These are phyloP conservation scores for Xylaria sp. DNA, from an alignment of 2,329 filamentous ascomycete genomes.

Conservation along the genomic window DNA sequence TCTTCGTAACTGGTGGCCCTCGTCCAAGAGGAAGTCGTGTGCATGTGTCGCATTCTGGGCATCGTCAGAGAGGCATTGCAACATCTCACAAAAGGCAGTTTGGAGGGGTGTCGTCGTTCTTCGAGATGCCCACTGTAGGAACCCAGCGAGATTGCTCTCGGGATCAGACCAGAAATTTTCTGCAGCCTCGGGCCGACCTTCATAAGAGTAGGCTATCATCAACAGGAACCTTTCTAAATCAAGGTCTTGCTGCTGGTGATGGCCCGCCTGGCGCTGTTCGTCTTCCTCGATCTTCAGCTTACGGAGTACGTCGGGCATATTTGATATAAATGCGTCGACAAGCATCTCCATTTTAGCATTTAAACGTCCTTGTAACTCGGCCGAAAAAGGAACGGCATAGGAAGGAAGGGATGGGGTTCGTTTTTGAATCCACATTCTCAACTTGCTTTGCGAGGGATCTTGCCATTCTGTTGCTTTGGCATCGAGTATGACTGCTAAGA, in stretches of 20 bases:
- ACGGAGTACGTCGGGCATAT: slow-evolving; percentile 87
- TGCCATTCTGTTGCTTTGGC: slow-evolving; percentile 78
- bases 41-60: slow-evolving; percentile 77
- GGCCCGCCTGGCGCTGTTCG: slow-evolving; percentile 68
- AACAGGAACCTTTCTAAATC: slow-evolving; percentile 87
- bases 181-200: slow-evolving; percentile 76
- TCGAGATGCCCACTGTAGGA: slow-evolving; percentile 94
- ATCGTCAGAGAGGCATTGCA: slow-evolving; percentile 80
- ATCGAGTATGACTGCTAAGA: slow-evolving; percentile 78
- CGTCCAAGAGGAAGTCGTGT: slow-evolving; percentile 85
- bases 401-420: slow-evolving; percentile 65
- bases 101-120: slow-evolving; percentile 93
- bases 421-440: slow-evolving; percentile 77
- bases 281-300: slow-evolving; percentile 85
- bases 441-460: slow-evolving; percentile 75
- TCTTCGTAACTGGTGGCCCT: slow-evolving; percentile 71
- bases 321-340: slow-evolving; percentile 87
- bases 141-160: slow-evolving; percentile 89
- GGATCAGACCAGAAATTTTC: slow-evolving; percentile 87
- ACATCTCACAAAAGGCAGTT: slow-evolving; percentile 93
- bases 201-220: slow-evolving; percentile 86
- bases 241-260: slow-evolving; percentile 60
- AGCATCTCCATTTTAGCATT: slow-evolving; percentile 83
- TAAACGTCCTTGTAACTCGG: slow-evolving; percentile 65
- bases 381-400: slow-evolving; percentile 64